Evolutionary conservation across 1,284 basidiomycete genomes (phyloP).

Genomic region (Sanguinoderma infundibulare): DNA sequence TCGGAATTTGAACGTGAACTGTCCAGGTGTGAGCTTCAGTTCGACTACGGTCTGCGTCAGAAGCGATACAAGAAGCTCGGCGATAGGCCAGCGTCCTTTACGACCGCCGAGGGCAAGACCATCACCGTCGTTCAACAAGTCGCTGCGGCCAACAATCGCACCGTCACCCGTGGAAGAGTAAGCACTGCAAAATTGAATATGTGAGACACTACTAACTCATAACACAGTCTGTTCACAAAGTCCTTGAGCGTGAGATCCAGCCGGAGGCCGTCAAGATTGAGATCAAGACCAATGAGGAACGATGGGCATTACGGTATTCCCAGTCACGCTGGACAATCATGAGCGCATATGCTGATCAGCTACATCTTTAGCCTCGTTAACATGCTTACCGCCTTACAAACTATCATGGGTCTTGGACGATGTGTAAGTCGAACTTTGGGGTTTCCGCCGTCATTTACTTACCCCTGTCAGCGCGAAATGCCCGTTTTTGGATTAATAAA

Average conservation of each 20-base stretch:
- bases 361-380: slow-evolving; percentile 56
- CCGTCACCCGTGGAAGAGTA: slow-evolving; percentile 66
- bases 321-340: neutral
- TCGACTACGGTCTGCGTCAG: slow-evolving; percentile 72
- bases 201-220: neutral
- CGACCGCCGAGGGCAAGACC: slow-evolving; percentile 64
- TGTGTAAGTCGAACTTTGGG: slow-evolving; percentile 42
- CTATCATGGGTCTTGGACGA: slow-evolving; percentile 50
- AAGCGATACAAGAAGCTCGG: slow-evolving; percentile 56
- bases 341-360: neutral
- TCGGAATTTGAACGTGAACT: no score
- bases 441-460: neutral
- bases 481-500: slow-evolving; percentile 73
- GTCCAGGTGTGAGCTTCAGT: slow-evolving; percentile 78
- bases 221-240: slow-evolving; percentile 73
- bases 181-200: slow-evolving; percentile 20
- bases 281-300: slow-evolving; percentile 61
- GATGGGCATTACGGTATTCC: slow-evolving; percentile 70
- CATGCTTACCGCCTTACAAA: slow-evolving; percentile 59
- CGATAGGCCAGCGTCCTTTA: slow-evolving; percentile 64
- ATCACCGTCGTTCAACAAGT: slow-evolving; percentile 65
- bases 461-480: slow-evolving; percentile 61
- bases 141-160: slow-evolving; percentile 63
- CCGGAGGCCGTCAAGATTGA: slow-evolving; percentile 60
- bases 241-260: slow-evolving; percentile 77